Conservation (phyloP, 768 basidiomycete genomes). For the Cystobasidium tubakii region DNA sequence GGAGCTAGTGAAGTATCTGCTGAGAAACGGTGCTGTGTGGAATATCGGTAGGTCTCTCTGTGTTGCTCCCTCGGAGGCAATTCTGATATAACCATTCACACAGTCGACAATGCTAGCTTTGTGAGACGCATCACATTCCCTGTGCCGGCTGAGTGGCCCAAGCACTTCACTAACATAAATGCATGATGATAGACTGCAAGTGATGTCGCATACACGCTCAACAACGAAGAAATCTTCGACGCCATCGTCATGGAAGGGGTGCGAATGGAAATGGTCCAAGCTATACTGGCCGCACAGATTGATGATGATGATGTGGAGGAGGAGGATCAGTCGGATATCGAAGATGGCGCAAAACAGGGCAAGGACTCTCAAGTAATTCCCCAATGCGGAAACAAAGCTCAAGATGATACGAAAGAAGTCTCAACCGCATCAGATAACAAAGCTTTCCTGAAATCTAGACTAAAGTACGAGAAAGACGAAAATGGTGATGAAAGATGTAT, state of each 20-base stretch:
- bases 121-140: conserved; percentile 38
- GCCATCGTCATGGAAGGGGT: conserved; percentile 86
- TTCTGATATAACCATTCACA: conserved; percentile 16
- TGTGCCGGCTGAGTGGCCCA: no score
- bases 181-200: conserved; percentile 87
- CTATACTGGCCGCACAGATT: conserved; percentile 39
- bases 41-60: conserved; percentile 56
- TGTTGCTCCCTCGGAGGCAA: conserved; percentile 50
- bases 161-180: no score
- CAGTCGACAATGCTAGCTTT: conserved; percentile 39
- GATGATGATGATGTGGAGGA: conserved; percentile 16
- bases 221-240: conserved; percentile 66
- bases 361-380: conserved; percentile 48
- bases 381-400: conserved; percentile 60
- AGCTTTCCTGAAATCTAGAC: conserved; percentile 64
- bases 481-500: conserved; percentile 78
- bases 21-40: conserved; percentile 84
- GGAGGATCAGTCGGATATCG: not conserved
- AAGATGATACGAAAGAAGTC: conserved; percentile 59
- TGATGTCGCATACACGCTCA: conserved; percentile 81
- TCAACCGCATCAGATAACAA: conserved; percentile 43
- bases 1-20: conserved; percentile 61
- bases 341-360: not conserved
- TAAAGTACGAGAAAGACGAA: conserved; percentile 65
- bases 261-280: conserved; percentile 62